Evolutionary conservation across 2,329 filamentous ascomycete species (phyloP), one percentile per base, ranked within the genome.

Genomic region (Penicillium oxalicum): DNA sequence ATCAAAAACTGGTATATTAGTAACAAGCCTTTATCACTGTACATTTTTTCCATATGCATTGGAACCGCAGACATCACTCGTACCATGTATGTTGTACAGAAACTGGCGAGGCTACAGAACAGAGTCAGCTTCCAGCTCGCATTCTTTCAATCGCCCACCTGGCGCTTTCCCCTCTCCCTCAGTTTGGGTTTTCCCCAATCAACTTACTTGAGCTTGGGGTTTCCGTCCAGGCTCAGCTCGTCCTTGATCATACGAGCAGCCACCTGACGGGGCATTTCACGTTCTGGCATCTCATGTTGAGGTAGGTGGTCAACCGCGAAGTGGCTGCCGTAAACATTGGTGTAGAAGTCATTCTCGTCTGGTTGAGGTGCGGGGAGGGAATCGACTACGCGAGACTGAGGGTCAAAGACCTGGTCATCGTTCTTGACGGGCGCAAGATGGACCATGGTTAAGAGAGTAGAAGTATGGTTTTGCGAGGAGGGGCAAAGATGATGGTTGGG

Each of bases 171-270:
- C 29, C 7, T 5, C 8, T 32, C 7, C 5, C 29, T 5, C 2
- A 11, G 3, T 32, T 2, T 32, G 29, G 7, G 3, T 8, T 32
- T 4, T 18, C 18, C 18, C 18, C 29, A 32, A 8, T 11, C 29
- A 24, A 57, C 65, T 45, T 61, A 74, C 71, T 76, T 76, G 45
- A 95, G 79, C 77, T 90, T 91, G 7, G 90, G 89, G 60, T 91
- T 94, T 48, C 90, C 90, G 66, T 97, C 91, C 45, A 96, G 76
- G 55, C 87, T 93, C 56, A 96, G 77, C 65, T 95, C 88, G 68
- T 96, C 91, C 76, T 89, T 91, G 77, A 96, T 96, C 87, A 96
- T 87, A 42, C 90, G 85, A 70, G 96, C 95, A n/a, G 91, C 91
- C 45, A 95, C 81, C 58, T 95, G 87, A 59, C 81, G 83, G 39